Conservation (phyloP, 202 grass and related monocot genomes). For the Schoenoplectus tabernaemontani region DNA sequence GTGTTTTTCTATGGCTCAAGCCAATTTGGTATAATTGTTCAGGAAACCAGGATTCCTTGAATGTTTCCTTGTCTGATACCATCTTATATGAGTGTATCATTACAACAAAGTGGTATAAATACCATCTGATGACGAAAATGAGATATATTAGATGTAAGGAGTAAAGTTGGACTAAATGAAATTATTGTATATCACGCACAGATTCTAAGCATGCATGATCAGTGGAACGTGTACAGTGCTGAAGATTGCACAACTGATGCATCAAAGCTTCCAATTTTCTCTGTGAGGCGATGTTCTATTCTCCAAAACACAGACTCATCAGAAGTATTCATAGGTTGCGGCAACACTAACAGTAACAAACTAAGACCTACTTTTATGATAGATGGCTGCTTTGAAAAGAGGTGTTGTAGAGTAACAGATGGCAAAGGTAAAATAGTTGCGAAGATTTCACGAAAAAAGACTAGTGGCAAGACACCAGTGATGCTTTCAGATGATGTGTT, state of each 20-base stretch:
- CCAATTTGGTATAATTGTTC: not conserved
- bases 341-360: not conserved
- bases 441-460: slow-evolving; percentile 35
- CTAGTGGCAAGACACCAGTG: slow-evolving; percentile 1
- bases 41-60: not conserved
- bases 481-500: slow-evolving; percentile 74
- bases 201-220: slow-evolving; percentile 33
- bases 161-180: not conserved
- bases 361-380: slow-evolving; percentile 25
- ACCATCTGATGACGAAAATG: not conserved
- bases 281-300: slow-evolving; percentile 1
- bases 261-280: slow-evolving; percentile 14
- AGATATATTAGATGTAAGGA: not conserved
- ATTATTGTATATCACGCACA: not conserved
- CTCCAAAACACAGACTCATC: slow-evolving; percentile 1
- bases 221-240: slow-evolving; percentile 21
- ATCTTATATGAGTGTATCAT: not conserved
- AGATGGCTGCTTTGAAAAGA: slow-evolving; percentile 49
- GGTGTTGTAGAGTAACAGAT: slow-evolving; percentile 37
- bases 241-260: slow-evolving; percentile 12
- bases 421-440: slow-evolving; percentile 42
- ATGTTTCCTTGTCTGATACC: not conserved
- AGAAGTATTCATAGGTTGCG: slow-evolving; percentile 17
- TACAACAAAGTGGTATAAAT: not conserved
- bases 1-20: not conserved